Conservation (phyloP, 192 early-diverging fungal genomes). For the Linnemannia hyalina region DNA sequence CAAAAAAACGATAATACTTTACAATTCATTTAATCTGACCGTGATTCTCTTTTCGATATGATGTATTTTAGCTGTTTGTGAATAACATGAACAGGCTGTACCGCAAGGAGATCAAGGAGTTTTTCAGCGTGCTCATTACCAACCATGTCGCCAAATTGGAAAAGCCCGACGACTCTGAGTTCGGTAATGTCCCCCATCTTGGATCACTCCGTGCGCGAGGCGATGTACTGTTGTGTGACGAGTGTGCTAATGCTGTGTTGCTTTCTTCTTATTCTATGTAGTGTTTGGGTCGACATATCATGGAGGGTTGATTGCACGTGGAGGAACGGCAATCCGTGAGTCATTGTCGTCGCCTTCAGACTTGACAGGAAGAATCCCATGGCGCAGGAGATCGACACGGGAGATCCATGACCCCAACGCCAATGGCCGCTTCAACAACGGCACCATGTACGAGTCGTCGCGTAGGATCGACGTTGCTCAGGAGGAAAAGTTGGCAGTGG, state of each 20-base stretch:
- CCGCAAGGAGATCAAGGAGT: slow-evolving; percentile 61
- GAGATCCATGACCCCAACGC: slow-evolving; percentile 34
- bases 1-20: not conserved
- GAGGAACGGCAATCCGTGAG: slow-evolving; percentile 46
- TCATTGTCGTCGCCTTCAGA: slow-evolving; percentile 52
- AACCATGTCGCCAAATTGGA: slow-evolving; percentile 55
- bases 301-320: slow-evolving; percentile 43
- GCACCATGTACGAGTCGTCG: slow-evolving; percentile 31
- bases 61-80: slow-evolving; percentile 30
- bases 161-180: slow-evolving; percentile 57
- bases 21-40: not conserved
- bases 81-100: slow-evolving; percentile 53
- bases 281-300: slow-evolving; percentile 54
- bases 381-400: slow-evolving; percentile 43
- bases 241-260: not conserved
- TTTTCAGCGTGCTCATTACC: slow-evolving; percentile 40
- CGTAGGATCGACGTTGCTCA: slow-evolving; percentile 52
- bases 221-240: not conserved
- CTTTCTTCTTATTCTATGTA: not conserved
- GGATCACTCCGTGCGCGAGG: not conserved
- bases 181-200: slow-evolving; percentile 27
- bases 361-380: slow-evolving; percentile 39
- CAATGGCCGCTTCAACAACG: slow-evolving; percentile 37
- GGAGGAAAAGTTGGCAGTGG: slow-evolving; percentile 60
- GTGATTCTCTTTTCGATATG: not conserved